These are phyloP conservation scores for Saturnispora zaruensis DNA, from an alignment of 805 yeast species.

Conservation along the genomic window DNA sequence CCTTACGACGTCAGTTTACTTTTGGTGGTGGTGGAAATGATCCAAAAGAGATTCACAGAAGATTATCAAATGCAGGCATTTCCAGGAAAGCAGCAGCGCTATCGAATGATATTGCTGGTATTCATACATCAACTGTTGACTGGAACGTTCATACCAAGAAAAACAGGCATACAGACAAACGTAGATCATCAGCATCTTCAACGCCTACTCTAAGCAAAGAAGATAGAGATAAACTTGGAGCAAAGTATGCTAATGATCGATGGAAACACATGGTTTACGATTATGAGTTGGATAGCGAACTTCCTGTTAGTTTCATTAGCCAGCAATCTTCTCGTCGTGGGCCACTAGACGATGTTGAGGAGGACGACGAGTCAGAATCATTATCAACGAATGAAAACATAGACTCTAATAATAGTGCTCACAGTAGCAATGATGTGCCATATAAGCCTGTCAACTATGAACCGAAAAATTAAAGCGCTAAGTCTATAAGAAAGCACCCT, in stretches of 20 bases:
- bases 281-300: conserved; percentile 15
- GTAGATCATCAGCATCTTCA: conserved; percentile 1
- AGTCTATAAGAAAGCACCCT: too few relatives aligned
- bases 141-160: conserved; percentile 2
- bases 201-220: not conserved
- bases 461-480: too few relatives aligned
- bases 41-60: conserved; percentile 24
- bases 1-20: conserved; percentile 23
- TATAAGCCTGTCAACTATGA: not conserved
- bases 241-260: conserved; percentile 9
- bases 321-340: conserved; percentile 3
- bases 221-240: conserved; percentile 8
- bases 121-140: conserved; percentile 19
- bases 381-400: not conserved
- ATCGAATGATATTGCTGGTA: conserved; percentile 40
- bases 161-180: not conserved
- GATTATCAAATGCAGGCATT: conserved; percentile 31
- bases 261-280: conserved; percentile 16
- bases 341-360: conserved; percentile 6
- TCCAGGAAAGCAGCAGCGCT: conserved; percentile 35
- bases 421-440: not conserved
- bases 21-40: conserved; percentile 27
- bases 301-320: conserved; percentile 16
- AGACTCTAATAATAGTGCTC: not conserved
- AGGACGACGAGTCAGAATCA: not conserved